Evolutionary conservation across 768 basidiomycete genomes (phyloP).

Genomic region (Nevesoporus exiguus): DNA sequence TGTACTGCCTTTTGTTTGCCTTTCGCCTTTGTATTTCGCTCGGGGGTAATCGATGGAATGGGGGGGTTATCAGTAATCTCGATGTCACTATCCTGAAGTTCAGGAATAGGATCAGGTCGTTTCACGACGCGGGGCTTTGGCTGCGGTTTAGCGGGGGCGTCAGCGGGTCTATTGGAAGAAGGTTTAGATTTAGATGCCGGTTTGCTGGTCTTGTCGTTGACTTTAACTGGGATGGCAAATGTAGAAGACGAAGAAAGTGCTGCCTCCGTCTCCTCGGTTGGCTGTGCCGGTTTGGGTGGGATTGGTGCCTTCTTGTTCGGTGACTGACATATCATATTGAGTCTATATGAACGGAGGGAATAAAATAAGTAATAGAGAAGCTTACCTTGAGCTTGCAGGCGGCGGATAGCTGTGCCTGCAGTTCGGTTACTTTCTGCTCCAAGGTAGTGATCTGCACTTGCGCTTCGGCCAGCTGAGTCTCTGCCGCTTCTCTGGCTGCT

Average conservation of each 20-base stretch:
- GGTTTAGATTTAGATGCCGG: conserved; percentile 16
- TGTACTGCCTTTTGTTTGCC: conserved; percentile 39
- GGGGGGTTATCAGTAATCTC: conserved; percentile 23
- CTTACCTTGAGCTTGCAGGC: conserved; percentile 31
- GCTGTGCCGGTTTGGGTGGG: conserved; percentile 6
- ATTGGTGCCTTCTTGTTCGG: conserved; percentile 9
- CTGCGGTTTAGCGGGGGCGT: conserved; percentile 21
- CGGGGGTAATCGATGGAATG: conserved; percentile 16
- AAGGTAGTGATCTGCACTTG: conserved; percentile 19
- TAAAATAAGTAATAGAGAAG: neutral
- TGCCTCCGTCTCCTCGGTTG: conserved; percentile 27
- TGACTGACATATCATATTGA: conserved; percentile 7
- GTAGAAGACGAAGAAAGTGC: conserved; percentile 14
- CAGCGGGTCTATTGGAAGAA: conserved; percentile 14
- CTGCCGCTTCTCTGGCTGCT: conserved; percentile 34
- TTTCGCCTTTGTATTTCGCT: conserved; percentile 28
- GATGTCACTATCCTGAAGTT: conserved; percentile 31
- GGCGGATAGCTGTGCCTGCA: conserved; percentile 43
- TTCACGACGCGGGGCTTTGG: conserved; percentile 22
- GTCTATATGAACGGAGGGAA: conserved; percentile 8
- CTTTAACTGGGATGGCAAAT: conserved; percentile 8
- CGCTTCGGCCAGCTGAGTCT: conserved; percentile 35
- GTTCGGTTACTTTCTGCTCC: conserved; percentile 42
- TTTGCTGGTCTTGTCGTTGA: conserved; percentile 17
- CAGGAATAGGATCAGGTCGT: conserved; percentile 13